Base-by-base conservation (phyloP, 1,139 yeast species). In the Protomyces pachydermus region DNA sequence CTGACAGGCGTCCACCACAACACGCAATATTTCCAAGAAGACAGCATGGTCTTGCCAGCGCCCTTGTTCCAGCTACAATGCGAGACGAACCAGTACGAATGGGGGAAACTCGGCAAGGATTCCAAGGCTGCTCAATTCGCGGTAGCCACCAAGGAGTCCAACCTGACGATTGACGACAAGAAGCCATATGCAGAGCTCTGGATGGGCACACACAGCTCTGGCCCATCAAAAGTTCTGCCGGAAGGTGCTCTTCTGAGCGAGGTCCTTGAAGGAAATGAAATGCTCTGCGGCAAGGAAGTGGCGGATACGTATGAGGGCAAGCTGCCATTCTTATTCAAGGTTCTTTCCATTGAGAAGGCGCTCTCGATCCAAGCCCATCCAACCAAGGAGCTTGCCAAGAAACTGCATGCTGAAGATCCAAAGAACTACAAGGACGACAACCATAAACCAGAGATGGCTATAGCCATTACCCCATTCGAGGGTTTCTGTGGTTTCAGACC, bases 381-480 rank as follows among this genome's bases (percentile, higher is more conserved):
- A 34, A 98, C 93, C 77, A 93, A 93, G 78, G 77, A 80, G 38
- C 80, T 93, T 65, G 99, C 88, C 50, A 84, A 82, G 56, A 84
- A 83, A 69, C 80, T 93, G 72, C 96, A 88, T 74, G 81, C 82
- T 10, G 77, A 81, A 35, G 98, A 93, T 77, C 98, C 98, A 63
- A 85, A 85, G 72, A 88, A 93, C 77, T 93, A 95, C 75, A 98
- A 98, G 55, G 99, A 93, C 77, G 96, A 85, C 74, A 93, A 93
- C 79, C 99, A 93, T 78, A 93, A 93, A 80, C 99, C 99, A 23
- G 99, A 93, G 77, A 93, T 93, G 98, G 98, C 98, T 63, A 85
- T 93, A 74, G 98, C 98, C 14, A 85, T 93, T 64, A 91, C 98
- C 18, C 90, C 84, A 67, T 93, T 93, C 72, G 98, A 93, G 79